Base-by-base conservation (phyloP, 345 rosid genomes). In the Nasturtium officinale region DNA sequence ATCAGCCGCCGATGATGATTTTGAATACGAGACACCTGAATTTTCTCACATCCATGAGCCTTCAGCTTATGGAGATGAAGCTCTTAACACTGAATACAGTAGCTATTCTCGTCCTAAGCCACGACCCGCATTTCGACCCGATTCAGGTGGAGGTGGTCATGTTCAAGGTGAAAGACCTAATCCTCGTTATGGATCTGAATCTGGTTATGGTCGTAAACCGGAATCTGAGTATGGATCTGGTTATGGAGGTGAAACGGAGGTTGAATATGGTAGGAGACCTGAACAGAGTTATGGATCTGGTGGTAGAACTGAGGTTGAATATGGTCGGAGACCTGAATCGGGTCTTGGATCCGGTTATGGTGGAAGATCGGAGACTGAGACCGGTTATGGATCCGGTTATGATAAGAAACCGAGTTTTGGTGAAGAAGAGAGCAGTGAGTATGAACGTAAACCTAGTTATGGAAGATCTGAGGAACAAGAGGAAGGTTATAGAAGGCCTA, bases 71-170 rank as follows among this genome's bases (percentile, higher is more conserved):
- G 85, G 67, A 6, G 96, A 88, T 1, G 89, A 90, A 12, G 88
- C 82, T 53, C 89, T 85, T n/a, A 56, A 69, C 59, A 75, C 74
- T 1, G 97, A 94, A 75, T 94, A 94, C 88, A 87, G 87, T 77
- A 85, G 95, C 87, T 91, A 94, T 11, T 74, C 82, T 56, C 87
- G 87, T 2, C 87, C 90, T 75, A 93, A 93, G 85, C 90, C 90
- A n/a, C 84, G 85, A 25, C 89, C 96, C 1, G 81, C 81, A 5
- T 80, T 61, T 59, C 74, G 79, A 18, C 82, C 86, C 33, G 84
- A 80, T n/a, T 40, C 74, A 6, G 72, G 64, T 4, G 88, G 79
- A 20, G 74, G 72, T 1, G 85, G 77, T 11, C 74, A 73, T 69
- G 86, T 82, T 6, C 78, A 63, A 32, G 80, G 80, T 15, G 77